Base-by-base conservation (phyloP, 2,329 filamentous ascomycete species). In the Penicillium frequentans region DNA sequence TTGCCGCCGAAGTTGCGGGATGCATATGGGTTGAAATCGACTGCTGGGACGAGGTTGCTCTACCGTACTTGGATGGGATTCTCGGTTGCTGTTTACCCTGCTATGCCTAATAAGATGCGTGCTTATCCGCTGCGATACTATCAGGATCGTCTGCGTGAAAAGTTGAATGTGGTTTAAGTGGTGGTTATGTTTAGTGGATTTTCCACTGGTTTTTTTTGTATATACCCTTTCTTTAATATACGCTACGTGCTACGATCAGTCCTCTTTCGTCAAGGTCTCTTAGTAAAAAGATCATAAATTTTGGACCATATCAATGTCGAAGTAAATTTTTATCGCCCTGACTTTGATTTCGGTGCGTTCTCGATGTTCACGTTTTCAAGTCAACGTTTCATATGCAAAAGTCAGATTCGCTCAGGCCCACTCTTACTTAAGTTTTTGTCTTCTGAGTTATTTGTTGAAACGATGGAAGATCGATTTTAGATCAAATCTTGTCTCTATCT, bases 11-110 rank as follows among this genome's bases (percentile, higher is more conserved):
- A 61, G 5, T 52, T 74, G 42, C 62, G 72, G 1, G 70, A 73
- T 54, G 70, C 65, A 3, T 74, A 73, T 47, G 72, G 69, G 14
- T 56, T 74, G n/a, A 64, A 67, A 21, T 72, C 68, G 3, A 70
- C 69, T 1, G 51, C 56, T 16, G 47, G 56, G 2, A 69, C 70
- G 4, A 59, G 69, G 7, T 58, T 63, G 2, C 51, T 71, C 46
- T 74, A 74, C 48, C 66, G 67, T 0, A 64, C 66, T 7, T 65
- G 64, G 33, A 72, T 74, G 71, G 67, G 66, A 5, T 64, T 73
- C 35, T 68, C 68, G 21, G 66, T 67, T 3, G 69, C 68, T 6
- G 66, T 72, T 24, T 74, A 74, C 52, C 72, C 72, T 9, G 69
- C 69, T 1, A 50, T 74, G 60, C 72, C 71, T 1, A 63, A 58